Conservation (phyloP, 257 asterid genomes). For the Scutellaria galericulata region DNA sequence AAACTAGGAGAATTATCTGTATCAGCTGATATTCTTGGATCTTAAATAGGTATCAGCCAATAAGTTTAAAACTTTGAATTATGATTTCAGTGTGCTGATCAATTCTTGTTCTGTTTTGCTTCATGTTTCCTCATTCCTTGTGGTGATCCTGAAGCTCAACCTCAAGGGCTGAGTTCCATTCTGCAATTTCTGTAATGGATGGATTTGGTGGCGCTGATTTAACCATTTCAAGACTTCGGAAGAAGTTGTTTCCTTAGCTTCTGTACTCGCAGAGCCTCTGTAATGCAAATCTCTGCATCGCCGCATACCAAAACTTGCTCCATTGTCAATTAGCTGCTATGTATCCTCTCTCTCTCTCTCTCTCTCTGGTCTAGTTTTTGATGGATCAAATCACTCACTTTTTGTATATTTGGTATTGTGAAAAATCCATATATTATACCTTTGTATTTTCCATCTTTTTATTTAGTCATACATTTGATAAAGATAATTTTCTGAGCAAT, state of each 20-base stretch:
- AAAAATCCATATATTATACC: no score
- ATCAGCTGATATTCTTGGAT: no score
- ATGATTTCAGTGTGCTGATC: constrained; percentile 4
- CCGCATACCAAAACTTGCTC: neutral
- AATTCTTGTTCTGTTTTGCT: neutral
- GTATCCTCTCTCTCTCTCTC: no score
- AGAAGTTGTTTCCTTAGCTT: constrained; percentile 40
- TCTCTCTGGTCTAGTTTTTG: no score
- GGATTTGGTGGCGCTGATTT: constrained; percentile 92
- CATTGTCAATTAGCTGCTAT: neutral
- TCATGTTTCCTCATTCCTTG: neutral
- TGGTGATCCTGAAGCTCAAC: constrained; percentile 59
- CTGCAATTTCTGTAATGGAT: constrained; percentile 70
- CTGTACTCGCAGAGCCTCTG: constrained; percentile 1
- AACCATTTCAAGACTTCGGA: constrained; percentile 60
- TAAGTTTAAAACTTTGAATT: neutral
- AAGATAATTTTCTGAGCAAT: no score
- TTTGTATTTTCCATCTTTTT: no score
- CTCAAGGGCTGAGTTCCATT: constrained; percentile 79
- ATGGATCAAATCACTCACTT: no score
- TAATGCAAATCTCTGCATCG: neutral
- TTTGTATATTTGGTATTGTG: no score
- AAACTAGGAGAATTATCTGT: no score
- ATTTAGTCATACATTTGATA: no score
- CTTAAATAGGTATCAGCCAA: neutral